These are phyloP conservation scores for Punica granatum DNA, from an alignment of 345 rosid genomes.

Conservation along the genomic window DNA sequence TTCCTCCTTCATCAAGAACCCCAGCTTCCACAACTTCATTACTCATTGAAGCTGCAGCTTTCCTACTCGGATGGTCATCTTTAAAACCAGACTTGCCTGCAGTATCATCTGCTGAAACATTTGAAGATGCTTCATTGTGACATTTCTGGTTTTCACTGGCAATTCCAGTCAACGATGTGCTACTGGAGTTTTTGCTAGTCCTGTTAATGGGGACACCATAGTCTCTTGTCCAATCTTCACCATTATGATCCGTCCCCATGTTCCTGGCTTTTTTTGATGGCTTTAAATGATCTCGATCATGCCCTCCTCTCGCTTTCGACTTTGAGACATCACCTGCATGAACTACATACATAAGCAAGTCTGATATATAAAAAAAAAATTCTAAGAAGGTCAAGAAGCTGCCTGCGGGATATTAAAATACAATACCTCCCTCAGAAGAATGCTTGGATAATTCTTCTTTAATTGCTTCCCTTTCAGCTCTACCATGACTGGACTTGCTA, in stretches of 20 bases:
- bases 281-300: background rate
- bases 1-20: conserved; percentile 28
- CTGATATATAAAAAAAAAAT: background rate
- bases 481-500: conserved; percentile 30
- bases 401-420: conserved; percentile 15
- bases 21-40: conserved; percentile 47
- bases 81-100: conserved; percentile 23
- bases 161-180: conserved; percentile 31
- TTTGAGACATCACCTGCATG: conserved; percentile 43
- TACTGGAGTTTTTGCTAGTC: conserved; percentile 37
- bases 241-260: conserved; percentile 30
- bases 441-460: conserved; percentile 38
- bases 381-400: background rate
- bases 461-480: conserved; percentile 34
- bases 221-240: conserved; percentile 42
- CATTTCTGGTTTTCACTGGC: conserved; percentile 37
- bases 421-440: conserved; percentile 67
- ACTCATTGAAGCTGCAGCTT: conserved; percentile 23
- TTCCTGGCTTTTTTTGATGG: conserved; percentile 57
- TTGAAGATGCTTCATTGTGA: conserved; percentile 20
- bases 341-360: background rate
- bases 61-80: conserved; percentile 35
- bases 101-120: conserved; percentile 19
- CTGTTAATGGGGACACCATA: conserved; percentile 25
- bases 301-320: conserved; percentile 23